Conservation (phyloP, 2,329 filamentous ascomycete species). For the Cryoendolithus antarcticus region DNA sequence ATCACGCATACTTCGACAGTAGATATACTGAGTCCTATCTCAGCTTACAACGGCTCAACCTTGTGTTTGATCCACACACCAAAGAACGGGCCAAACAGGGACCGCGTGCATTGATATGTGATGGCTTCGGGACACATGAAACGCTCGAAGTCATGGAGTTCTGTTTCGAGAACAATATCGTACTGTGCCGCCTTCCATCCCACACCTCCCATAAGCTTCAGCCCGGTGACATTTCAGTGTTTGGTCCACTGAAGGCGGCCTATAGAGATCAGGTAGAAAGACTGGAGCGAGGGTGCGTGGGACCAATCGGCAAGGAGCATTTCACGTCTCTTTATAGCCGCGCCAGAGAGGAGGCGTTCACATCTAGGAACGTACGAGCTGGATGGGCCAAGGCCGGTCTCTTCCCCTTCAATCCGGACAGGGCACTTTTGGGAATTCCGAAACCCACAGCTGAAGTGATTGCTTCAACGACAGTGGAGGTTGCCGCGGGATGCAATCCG, state of each 20-base stretch:
- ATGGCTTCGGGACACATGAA: constrained; percentile 2
- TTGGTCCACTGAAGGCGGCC: too few species aligned
- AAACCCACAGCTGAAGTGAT: too few species aligned
- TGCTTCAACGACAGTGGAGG: too few species aligned
- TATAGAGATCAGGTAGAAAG: too few species aligned
- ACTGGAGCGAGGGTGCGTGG: too few species aligned
- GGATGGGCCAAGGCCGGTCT: constrained; percentile 17
- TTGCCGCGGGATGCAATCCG: too few species aligned
- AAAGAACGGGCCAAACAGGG: constrained; percentile 1
- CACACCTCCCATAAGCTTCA: too few species aligned
- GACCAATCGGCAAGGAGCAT: constrained; percentile 8
- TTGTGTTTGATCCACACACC: constrained; percentile 2
- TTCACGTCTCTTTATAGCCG: constrained; percentile 13
- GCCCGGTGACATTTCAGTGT: too few species aligned
- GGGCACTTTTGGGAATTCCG: too few species aligned
- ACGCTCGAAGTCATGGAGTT: constrained; percentile 15
- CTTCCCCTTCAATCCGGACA: constrained; percentile 20
- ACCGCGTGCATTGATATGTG: background rate
- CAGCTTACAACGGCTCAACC: constrained; percentile 1
- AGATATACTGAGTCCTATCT: constrained; percentile 1
- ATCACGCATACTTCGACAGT: constrained; percentile 1
- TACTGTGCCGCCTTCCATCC: too few species aligned
- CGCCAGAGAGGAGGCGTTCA: constrained; percentile 12
- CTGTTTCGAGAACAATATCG: constrained; percentile 22
- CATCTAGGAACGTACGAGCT: constrained; percentile 18